Base-by-base conservation (phyloP, 192 early-diverging fungal species). In the Physocladia obscura region DNA sequence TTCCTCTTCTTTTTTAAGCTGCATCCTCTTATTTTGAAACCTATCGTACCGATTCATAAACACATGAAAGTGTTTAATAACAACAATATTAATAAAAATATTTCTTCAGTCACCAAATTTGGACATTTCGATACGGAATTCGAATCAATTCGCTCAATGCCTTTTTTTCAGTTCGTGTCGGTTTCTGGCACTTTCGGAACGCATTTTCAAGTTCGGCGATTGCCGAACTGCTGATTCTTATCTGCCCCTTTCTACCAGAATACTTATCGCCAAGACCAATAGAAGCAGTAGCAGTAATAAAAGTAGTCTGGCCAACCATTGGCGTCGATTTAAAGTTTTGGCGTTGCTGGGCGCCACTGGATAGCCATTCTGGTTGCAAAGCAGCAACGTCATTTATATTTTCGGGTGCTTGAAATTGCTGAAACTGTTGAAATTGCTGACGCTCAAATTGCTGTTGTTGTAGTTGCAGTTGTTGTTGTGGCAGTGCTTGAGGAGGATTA, bases 121-220 rank as follows among this genome's bases (percentile, higher is more conserved):
- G 60, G 19, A 62, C 13, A 30, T 8, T 26, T 44, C 48, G n/a
- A 36, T 62, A 62, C 5, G 35, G n/a, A 13, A 62, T 44, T 6
- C n/a, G 22, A 17, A 62, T 5, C 5, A 21, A 44, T 5, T 44
- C 38, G 21, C 38, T 47, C 17, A 62, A 44, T 15, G 37, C 38
- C 32, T 44, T 38, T 27, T 62, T 62, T 38, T 62, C 60, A 47
- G 35, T 24, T 22, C 60, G 35, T 15, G 60, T 44, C 5, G 60
- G 60, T 30, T 62, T 62, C 0, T 15, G 19, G 5, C n/a, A 62
- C 22, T 19, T 38, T 26, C 26, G 19, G 48, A 62, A 62, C 39
- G 17, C 17, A 27, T 62, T 44, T 26, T 62, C 60, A 6, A 62
- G 29, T 15, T 6, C 2, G 22, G 26, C 17, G 35, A 44, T 21